A percentile compares a stretch with the other conserved stretches of the same genome.
These are phyloP conservation scores for Cyclanthera cordifolia DNA, from an alignment of 306 rosid genomes.

Conservation along the genomic window DNA sequence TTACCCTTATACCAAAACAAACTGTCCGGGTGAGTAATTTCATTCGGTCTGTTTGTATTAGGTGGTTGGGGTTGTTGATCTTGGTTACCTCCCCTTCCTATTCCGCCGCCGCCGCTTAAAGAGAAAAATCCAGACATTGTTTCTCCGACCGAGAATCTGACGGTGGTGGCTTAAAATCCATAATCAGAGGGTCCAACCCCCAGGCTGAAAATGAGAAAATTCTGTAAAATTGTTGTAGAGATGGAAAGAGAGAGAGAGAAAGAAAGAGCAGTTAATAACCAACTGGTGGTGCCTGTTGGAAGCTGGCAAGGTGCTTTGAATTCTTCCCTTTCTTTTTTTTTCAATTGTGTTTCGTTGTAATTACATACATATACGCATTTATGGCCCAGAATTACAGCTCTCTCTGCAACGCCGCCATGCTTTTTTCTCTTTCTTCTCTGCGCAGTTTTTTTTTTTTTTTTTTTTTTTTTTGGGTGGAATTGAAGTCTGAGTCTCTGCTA, in stretches of 20 bases:
- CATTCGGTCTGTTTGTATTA: slow-evolving; percentile 19
- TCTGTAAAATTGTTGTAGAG: no score
- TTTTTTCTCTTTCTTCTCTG: slow-evolving; percentile 4
- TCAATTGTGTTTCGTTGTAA: no score
- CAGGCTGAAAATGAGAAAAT: not conserved
- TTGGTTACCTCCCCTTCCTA: slow-evolving; percentile 7
- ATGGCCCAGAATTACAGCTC: slow-evolving; percentile 36
- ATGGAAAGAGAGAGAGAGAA: no score
- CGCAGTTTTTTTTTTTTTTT: no score
- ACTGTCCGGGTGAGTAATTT: slow-evolving; percentile 34
- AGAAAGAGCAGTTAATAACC: no score
- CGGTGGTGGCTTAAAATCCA: slow-evolving; percentile 58
- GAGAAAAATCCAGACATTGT: slow-evolving; percentile 86
- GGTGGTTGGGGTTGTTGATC: not conserved
- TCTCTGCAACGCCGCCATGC: slow-evolving; percentile 85
- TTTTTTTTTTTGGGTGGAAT: no score
- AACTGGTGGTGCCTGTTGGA: no score
- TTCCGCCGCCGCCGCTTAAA: slow-evolving; percentile 10
- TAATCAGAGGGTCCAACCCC: slow-evolving; percentile 37
- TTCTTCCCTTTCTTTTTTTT: no score
- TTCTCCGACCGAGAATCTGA: slow-evolving; percentile 27
- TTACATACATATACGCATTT: not conserved
- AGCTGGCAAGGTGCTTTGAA: no score
- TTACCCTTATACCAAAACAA: slow-evolving; percentile 49
- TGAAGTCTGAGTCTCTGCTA: no score